Base-by-base conservation (phyloP, 768 basidiomycete genomes). In the Leccinum boreale region DNA sequence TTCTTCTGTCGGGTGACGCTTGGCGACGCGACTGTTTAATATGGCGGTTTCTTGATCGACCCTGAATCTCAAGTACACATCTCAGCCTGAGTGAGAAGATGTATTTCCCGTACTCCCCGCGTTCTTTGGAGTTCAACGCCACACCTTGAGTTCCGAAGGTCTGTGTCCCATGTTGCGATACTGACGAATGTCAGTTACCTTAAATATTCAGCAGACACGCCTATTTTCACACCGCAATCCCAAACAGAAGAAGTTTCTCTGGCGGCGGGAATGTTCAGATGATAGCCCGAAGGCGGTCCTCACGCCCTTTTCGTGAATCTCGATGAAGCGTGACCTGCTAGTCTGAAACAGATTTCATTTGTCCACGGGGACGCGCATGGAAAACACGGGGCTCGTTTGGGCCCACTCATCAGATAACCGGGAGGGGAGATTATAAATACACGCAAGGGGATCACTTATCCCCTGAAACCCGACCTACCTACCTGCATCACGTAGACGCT, bases 371-470 rank as follows among this genome's bases (percentile, higher is more conserved):
- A 14, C 35, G 36, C 19, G 44, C 36, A 17, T 36, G 39, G 35
- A 7, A n/a, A 24, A 17, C 50, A 59, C 28, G 36, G 23, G 23
- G 53, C 47, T 28, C 33, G 31, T 65, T 60, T 35, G 63, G 62
- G 56, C 31, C 33, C 5, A 10, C 11, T 57, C 42, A 10, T 46
- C 53, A 23, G 17, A 48, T 17, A 26, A 52, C 29, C 52, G 5
- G 11, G 11, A n/a, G n/a, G 6, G 33, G 17, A 14, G 19, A 35
- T 31, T 59, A 69, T 72, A 74, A 65, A 71, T 54, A 44, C 24
- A 36, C 8, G 33, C 19, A 19, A 11, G 31, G 24, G 46, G 10
- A 49, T 44, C 55, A 23, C 24, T 26, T 46, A 21, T 47, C 46
- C 47, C 48, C 29, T 10, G n/a, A 2, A 4, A 52, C 56, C 4